Base-by-base conservation (phyloP, 106 monocot genomes). In the Phalaenopsis equestris region DNA sequence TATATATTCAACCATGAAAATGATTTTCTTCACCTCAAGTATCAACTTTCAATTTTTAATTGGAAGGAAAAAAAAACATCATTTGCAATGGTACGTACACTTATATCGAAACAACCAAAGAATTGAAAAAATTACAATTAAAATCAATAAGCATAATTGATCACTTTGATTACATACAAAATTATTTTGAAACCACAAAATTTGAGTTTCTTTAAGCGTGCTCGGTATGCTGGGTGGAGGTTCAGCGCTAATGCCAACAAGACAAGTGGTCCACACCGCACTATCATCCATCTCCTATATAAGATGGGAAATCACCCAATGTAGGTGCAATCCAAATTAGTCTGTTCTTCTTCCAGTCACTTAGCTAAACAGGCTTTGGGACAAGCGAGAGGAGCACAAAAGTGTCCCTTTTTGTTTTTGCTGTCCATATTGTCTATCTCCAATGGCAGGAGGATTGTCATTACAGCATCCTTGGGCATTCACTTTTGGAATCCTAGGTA, bases 401-500 rank as follows among this genome's bases (percentile, higher is more conserved):
- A 18, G 73, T 17, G 41, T 2, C 19, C 19, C 41, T 74, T 39
- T 42, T 18, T 81, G 46, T 36, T 81, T 41, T 12, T 41, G 8
- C 18, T 45, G 36, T 81, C 56, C 18, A 23, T 38, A 36, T 36
- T 38, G n/a, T 37, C 38, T 3, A 14, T 74, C 19, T 0, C 42
- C 5, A 12, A 90, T 90, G 90, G 90, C 90, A 48, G 85, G 82
- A 49, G 76, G 76, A 24, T 57, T 87, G 23, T 87, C 89, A 15
- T 58, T 83, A 48, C 78, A 85, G 30, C 90, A 90, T 46, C 90
- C 90, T 39, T 90, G 90, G 87, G 81, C 87, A 38, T 87, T 90
- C 65, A 47, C 87, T 67, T 87, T 90, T 77, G 90, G 90, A 46
- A 80, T 90, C 49, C 78, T 90, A 75, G 90, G 90, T 90, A 84